Evolutionary conservation across 2,329 filamentous ascomycete species (phyloP), one percentile per base, ranked within the genome.

Genomic region (Aureobasidium uvarum): DNA sequence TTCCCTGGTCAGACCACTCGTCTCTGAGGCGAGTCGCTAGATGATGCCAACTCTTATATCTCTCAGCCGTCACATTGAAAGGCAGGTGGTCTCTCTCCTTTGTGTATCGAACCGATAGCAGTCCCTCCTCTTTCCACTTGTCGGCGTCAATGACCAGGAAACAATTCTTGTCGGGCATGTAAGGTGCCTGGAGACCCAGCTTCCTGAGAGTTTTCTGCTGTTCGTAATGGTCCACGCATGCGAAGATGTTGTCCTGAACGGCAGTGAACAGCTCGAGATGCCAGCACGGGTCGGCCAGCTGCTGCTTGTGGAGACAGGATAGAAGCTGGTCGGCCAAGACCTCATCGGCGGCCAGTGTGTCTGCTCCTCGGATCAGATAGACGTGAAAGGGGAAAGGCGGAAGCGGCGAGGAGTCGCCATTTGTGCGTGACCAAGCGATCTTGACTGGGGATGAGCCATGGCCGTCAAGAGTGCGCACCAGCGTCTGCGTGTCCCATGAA

Each of bases 81-180:
- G 55, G 55, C 55, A 59, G 16, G 3, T 33, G 20, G 2, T 2
- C 18, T 20, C 43, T 16, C 20, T 43, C 55, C 7, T 43, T 41
- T 2, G 39, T 28, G 50, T 52, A 52, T 6, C 18, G 28, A 7
- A 52, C 31, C 3, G 16, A 52, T 7, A 59, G 39, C 25, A 59
- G 18, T 1, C 55, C 55, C 28, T 59, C 14, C 0, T 36, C n/a
- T 36, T 33, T 20, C 55, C 55, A 59, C 2, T 46, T 23, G 11
- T 33, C 39, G 1, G 28, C 33, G 38, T 59, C 39, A 14, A 56
- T 18, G 20, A 56, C 52, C 2, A 56, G 20, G 7, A 56, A 56
- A 56, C 52, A 58, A 10, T n/a, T 59, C 18, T 46, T 59, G 38
- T 43, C 39, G 16, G 55, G 39, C 55, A 59, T 45, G 11, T 59